phyloP scores from a whole-genome alignment of 257 asterid genomes.

The Fraxinus cuspidata region DNA sequence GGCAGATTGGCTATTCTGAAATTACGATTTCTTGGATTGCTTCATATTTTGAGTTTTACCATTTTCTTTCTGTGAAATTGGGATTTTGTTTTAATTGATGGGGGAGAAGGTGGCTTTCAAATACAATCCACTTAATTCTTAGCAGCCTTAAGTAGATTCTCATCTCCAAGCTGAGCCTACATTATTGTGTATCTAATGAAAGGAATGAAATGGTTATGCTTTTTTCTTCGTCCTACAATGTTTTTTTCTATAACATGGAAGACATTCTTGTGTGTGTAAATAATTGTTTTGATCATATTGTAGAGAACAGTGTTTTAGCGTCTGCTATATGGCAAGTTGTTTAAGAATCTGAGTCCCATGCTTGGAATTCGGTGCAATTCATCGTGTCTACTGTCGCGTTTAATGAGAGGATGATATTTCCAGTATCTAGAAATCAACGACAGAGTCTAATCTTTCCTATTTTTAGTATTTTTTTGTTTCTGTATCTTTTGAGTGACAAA shows the following conservation, averaged over 20 bases:
- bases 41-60: not conserved
- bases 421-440: not conserved
- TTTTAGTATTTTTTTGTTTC: not conserved
- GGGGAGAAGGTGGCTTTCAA: constrained; percentile 2
- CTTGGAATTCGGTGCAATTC: not conserved
- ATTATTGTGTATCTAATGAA: not conserved
- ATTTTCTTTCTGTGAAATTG: not conserved
- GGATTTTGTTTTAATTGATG: constrained; percentile 9
- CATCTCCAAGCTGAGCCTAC: not conserved
- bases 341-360: not conserved
- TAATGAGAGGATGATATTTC: not conserved
- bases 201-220: not conserved
- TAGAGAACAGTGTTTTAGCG: too few relatives aligned
- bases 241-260: not conserved
- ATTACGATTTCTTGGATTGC: not conserved
- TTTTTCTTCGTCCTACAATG: not conserved
- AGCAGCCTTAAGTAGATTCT: not conserved
- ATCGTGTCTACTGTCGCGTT: not conserved
- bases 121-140: constrained; percentile 3
- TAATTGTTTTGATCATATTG: too few relatives aligned
- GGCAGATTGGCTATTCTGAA: not conserved
- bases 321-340: not conserved
- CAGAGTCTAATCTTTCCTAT: not conserved
- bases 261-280: too few relatives aligned
- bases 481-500: not conserved